Evolutionary conservation across 768 basidiomycete species (phyloP), one percentile per base, ranked within the genome.

Genomic region (Leccinum rimulosum): DNA sequence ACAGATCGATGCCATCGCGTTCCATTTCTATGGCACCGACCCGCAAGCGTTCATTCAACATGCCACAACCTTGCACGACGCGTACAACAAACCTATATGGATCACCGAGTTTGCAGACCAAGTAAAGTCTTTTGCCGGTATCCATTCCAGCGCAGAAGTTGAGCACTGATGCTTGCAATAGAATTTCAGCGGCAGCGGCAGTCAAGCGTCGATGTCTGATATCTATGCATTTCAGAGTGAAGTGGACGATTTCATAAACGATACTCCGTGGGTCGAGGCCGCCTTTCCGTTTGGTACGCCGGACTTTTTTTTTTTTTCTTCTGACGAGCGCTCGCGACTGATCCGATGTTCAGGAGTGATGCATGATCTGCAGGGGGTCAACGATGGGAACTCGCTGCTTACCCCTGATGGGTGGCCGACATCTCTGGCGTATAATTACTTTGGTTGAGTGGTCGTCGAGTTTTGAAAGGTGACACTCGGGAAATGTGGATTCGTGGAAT

Each of bases 81-180:
- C 76, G 8, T 86, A 84, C 65, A 59, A 68, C 15, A 65, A 67
- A 57, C 71, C 73, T 30, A 74, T 92, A 66, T 84, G 80, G 80
- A 67, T 87, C 62, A 88, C 89, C 5, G 91, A 93, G 66, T 87
- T 83, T 58, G 90, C 89, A 55, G 87, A 86, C 76, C 78, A 84
- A 76, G 88, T 83, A 59, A 17, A 65, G 59, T 31, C 33, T n/a
- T 45, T 19, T 43, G 10, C 6, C 5, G 10, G 25, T 33, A 19
- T 22, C 38, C 14, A 3, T 33, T 10, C 12, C 12, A 33, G 57
- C 15, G 54, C 47, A 47, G 50, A 51, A 15, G 47, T 27, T 4
- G 31, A 49, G 40, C 33, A 54, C 43, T 27, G 57, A 61, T 30
- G 0, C 22, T 6, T 45, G 9, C 15, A 10, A 30, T 25, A 89